These are phyloP conservation scores for Citeromyces siamensis DNA, from an alignment of 1,139 yeast genomes.

Conservation along the genomic window DNA sequence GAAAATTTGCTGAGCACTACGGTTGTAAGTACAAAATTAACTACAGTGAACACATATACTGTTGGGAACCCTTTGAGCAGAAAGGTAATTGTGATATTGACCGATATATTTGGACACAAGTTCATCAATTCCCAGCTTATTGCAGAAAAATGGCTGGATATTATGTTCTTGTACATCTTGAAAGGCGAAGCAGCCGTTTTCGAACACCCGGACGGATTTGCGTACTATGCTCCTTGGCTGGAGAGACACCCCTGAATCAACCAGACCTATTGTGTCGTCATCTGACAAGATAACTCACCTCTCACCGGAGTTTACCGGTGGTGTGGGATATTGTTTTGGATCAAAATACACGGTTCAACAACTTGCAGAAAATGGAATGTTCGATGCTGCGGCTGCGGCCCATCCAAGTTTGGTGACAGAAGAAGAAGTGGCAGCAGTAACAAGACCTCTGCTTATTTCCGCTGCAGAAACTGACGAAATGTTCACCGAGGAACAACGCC, in stretches of 20 bases:
- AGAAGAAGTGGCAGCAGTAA: slow-evolving; percentile 48
- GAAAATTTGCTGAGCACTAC: slow-evolving; percentile 5
- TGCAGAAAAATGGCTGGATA: slow-evolving; percentile 62
- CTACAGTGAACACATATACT: slow-evolving; percentile 37
- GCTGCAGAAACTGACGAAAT: slow-evolving; percentile 60
- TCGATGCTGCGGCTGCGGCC: slow-evolving; percentile 58
- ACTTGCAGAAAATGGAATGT: slow-evolving; percentile 30
- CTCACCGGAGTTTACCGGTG: slow-evolving; percentile 39
- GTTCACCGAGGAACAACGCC: slow-evolving; percentile 54
- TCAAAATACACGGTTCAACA: slow-evolving; percentile 55
- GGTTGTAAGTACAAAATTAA: slow-evolving; percentile 36
- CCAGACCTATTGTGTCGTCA: slow-evolving; percentile 26
- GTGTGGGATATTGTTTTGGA: slow-evolving; percentile 79
- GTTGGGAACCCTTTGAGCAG: slow-evolving; percentile 32
- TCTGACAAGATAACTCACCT: slow-evolving; percentile 31
- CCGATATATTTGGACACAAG: slow-evolving; percentile 60
- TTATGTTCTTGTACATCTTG: slow-evolving; percentile 64
- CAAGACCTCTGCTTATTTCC: slow-evolving; percentile 47
- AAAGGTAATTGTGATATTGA: slow-evolving; percentile 42
- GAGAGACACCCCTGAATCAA: slow-evolving; percentile 35
- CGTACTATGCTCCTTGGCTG: slow-evolving; percentile 35
- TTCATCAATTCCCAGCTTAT: slow-evolving; percentile 42
- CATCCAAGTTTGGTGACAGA: slow-evolving; percentile 67
- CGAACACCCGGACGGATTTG: slow-evolving; percentile 15
- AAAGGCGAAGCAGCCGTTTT: slow-evolving; percentile 36